A percentile compares a stretch with the other conserved stretches of the same genome.
phyloP scores from a whole-genome alignment of 306 rosid genomes.

The Alnus glutinosa region DNA sequence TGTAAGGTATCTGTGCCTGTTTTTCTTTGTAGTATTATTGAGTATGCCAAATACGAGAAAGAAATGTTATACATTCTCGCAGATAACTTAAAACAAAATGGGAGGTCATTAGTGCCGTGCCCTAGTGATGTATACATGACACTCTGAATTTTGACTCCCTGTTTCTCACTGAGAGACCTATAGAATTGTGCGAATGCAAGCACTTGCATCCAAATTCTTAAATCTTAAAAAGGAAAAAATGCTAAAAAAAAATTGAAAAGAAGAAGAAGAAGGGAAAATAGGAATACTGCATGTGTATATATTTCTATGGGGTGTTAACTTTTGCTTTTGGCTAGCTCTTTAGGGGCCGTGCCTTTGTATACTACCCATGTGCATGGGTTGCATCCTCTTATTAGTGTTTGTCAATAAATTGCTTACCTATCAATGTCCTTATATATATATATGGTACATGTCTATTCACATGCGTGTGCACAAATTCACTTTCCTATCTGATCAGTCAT shows the following conservation, averaged over 20 bases:
- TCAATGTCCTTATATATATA: background rate
- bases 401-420: background rate
- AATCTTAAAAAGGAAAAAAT: background rate
- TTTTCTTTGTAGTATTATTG: background rate
- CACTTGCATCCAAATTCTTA: background rate
- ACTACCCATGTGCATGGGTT: background rate
- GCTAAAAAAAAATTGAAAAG: background rate
- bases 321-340: background rate
- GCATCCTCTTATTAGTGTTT: background rate
- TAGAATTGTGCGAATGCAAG: background rate
- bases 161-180: background rate
- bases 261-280: too few relatives aligned
- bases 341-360: background rate
- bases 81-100: background rate
- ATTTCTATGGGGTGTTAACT: background rate
- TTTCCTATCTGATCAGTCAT: slow-evolving; percentile 5
- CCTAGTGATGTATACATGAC: too few relatives aligned
- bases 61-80: background rate
- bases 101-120: too few relatives aligned
- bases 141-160: background rate
- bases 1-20: background rate
- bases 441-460: background rate
- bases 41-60: background rate
- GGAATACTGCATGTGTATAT: too few relatives aligned
- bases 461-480: background rate